These are phyloP conservation scores for Geranomyces variabilis DNA, from an alignment of 192 early-diverging fungal species.

Conservation along the genomic window DNA sequence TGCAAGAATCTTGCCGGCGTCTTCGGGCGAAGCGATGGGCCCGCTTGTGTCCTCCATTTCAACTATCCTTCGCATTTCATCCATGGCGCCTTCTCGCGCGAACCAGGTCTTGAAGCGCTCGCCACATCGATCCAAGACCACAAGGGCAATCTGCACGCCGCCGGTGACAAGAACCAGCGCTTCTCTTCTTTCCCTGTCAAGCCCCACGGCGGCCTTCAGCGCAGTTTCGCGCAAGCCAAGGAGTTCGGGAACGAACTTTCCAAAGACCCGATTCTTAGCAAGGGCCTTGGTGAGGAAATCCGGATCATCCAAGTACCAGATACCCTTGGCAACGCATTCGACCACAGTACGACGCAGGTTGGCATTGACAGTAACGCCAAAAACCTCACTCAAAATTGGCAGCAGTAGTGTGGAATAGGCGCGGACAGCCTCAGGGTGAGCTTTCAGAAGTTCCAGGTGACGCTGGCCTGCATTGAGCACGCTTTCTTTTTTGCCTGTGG, in stretches of 20 bases:
- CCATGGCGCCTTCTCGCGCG: slow-evolving; percentile 73
- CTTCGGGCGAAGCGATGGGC: background rate
- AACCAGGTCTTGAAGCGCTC: slow-evolving; percentile 60
- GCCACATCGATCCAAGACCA: slow-evolving; percentile 70
- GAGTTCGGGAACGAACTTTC: slow-evolving; percentile 56
- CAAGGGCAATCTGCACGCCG: slow-evolving; percentile 63
- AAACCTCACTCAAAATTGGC: slow-evolving; percentile 74
- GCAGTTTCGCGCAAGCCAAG: slow-evolving; percentile 35
- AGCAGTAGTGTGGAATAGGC: slow-evolving; percentile 44
- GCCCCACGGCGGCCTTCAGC: slow-evolving; percentile 11
- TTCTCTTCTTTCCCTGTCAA: slow-evolving; percentile 43
- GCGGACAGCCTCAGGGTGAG: slow-evolving; percentile 5
- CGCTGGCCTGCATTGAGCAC: background rate
- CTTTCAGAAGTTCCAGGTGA: slow-evolving; percentile 10
- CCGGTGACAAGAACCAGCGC: slow-evolving; percentile 51
- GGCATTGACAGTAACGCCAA: slow-evolving; percentile 67
- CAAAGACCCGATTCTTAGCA: slow-evolving; percentile 44
- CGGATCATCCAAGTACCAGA: slow-evolving; percentile 51
- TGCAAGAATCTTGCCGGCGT: background rate
- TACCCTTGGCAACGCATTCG: slow-evolving; percentile 59
- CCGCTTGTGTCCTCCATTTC: background rate
- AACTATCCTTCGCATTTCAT: slow-evolving; percentile 19
- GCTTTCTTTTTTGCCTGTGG: background rate
- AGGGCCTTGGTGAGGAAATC: slow-evolving; percentile 52
- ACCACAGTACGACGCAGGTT: slow-evolving; percentile 56